Conservation (phyloP, 306 rosid species). For the cucumber (Cucumis sativus) region DNA sequence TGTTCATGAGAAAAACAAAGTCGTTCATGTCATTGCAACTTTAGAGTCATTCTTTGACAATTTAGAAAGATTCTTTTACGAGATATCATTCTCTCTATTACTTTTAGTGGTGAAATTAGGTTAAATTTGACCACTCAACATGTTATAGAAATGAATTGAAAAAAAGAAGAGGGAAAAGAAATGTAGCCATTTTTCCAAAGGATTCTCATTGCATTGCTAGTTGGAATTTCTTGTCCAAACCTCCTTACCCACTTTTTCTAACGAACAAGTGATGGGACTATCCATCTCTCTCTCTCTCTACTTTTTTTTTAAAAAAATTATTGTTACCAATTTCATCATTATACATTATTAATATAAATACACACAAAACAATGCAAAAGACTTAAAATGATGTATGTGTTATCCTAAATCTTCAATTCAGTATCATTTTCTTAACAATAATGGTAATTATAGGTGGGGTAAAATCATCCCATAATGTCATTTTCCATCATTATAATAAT, state of each 20-base stretch:
- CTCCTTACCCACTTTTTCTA: not conserved
- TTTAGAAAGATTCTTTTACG: no score
- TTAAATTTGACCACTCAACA: no score
- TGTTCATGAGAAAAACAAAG: no score
- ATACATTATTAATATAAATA: not conserved
- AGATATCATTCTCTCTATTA: no score
- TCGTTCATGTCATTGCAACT: no score
- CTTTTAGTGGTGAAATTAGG: no score
- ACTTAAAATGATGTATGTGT: not conserved
- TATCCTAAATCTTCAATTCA: not conserved
- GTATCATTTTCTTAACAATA: not conserved
- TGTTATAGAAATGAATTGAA: no score
- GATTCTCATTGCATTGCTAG: not conserved
- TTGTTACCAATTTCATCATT: not conserved
- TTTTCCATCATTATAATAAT: not conserved
- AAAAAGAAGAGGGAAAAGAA: no score
- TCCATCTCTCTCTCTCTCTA: not conserved
- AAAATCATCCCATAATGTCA: not conserved
- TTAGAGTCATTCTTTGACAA: no score
- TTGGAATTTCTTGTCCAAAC: not conserved
- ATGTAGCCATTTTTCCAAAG: no score
- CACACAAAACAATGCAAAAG: not conserved
- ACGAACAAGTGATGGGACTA: not conserved
- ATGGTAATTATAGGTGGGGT: not conserved
- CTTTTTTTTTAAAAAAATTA: no score